Evolutionary conservation across 2,329 filamentous ascomycete species (phyloP), one percentile per base, ranked within the genome.

Genomic region (Aspergillus ustus): DNA sequence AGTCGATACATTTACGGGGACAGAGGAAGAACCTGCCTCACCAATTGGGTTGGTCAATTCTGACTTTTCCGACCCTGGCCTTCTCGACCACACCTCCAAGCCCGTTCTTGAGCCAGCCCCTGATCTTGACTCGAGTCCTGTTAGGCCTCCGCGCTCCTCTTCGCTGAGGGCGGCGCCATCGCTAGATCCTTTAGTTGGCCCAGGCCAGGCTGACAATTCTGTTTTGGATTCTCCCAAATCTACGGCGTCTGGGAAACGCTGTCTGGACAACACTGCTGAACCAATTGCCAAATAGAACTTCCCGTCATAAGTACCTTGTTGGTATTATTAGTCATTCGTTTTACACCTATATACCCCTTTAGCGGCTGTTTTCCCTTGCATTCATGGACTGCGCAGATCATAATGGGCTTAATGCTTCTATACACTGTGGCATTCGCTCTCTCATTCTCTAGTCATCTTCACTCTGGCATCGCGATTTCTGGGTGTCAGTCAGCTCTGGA

Each of bases 1-100:
- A 64, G 77, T 79, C 7, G 77, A 80, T 51, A 70, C 73, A 17
- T 80, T 80, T 58, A 75, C 74, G 40, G 70, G 70, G 13, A 67
- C 67, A 2, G 73, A 75, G 40, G 75, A 74, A 37, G 70, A 69
- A 17, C 63, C 67, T 20, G 64, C 66, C 15, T 68, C 70, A 7
- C 71, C 71, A 28, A 63, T 61, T 46, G 70, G 70, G 20, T 53
- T 55, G 8, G 55, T 63, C 20, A 63, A 57, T 17, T 48, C 62
- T 4, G 63, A 63, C 11, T 62, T 67, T 25, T 49, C 59, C 8
- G 51, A 29, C 28, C 29, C 54, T 9, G 59, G 57, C 67, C 67
- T 52, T 64, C 67, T 43, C 63, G 59, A 37, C 61, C 66, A n/a
- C 60, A 11, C 44, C 58, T 40, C 63, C 56, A 75, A 70, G 34